phyloP scores from a whole-genome alignment of 257 asterid species.

The Plantago ovata region DNA sequence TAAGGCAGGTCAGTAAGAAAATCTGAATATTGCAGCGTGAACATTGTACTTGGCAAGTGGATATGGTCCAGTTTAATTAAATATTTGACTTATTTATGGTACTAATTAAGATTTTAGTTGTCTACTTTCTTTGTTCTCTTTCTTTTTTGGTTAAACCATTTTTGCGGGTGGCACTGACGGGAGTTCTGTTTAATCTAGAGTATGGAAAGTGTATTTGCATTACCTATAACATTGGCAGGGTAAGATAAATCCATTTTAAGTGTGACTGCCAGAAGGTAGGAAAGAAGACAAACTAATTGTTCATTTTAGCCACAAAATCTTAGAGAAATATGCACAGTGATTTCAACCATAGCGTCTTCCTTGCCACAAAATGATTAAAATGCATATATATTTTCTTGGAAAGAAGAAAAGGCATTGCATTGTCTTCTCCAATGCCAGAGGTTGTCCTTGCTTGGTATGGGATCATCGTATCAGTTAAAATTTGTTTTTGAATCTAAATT shows the following conservation, averaged over 20 bases:
- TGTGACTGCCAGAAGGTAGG: neutral
- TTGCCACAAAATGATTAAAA: neutral
- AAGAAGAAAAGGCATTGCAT: slow-evolving; percentile 6
- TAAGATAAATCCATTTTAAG: slow-evolving; percentile 11
- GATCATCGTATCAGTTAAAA: too few relatives aligned
- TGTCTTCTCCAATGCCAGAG: slow-evolving; percentile 1
- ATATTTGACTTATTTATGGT: too few relatives aligned
- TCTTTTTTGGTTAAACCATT: neutral
- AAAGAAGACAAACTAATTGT: slow-evolving; percentile 9
- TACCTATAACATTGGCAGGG: slow-evolving; percentile 12
- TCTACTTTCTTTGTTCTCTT: neutral
- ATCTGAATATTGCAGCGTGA: neutral
- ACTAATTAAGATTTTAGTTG: too few relatives aligned
- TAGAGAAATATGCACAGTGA: slow-evolving; percentile 6
- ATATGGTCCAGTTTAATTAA: neutral
- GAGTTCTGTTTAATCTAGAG: slow-evolving; percentile 3
- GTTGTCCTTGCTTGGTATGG: too few relatives aligned
- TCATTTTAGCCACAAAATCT: slow-evolving; percentile 11
- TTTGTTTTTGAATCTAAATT: too few relatives aligned
- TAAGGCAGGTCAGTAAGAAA: neutral
- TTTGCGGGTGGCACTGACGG: neutral
- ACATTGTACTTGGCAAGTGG: neutral
- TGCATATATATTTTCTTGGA: neutral
- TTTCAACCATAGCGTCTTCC: slow-evolving; percentile 2
- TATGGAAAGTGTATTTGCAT: neutral